Base-by-base conservation (phyloP, 1,139 yeast species). In the Fermentozyma sake region DNA sequence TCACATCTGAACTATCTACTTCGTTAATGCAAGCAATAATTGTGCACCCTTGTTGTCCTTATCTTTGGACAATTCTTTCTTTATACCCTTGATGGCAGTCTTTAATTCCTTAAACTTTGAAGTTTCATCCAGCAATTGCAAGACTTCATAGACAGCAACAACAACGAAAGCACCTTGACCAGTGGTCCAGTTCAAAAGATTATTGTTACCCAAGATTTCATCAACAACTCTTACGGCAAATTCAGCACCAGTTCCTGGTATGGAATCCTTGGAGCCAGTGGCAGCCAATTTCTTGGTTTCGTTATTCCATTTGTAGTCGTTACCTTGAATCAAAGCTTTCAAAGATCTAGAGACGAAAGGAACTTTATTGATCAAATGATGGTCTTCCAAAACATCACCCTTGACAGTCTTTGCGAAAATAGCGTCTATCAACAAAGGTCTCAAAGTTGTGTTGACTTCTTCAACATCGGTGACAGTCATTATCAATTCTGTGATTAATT, bases 111-210 rank as follows among this genome's bases (percentile, higher is more conserved):
- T 68, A 48, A 55, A 66, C 33, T 50, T 59, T 42, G 38, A 51
- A n/a, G 49, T 39, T 17, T 52, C 49, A 14, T 52, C 48, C 46
- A 45, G 52, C 23, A 51, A 38, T 32, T 55, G 47, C 47, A 66
- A 61, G n/a, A 69, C 69, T 54, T 82, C 93, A 42, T 57, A 72
- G 9, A 78, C 55, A 2, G 87, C 71, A 24, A 86, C 89, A 27
- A 89, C 67, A 11, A 85, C 86, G 50, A 91, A 89, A 3, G 95
- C 79, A 18, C 93, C 84, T 38, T 75, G 77, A 27, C 86, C 84
- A 26, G 73, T 58, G 25, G 81, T 72, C 97, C 97, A 89, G 32
- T 65, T 69, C 22, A 58, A 60, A 22, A 84, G 58, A 30, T 69
- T 63, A 14, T 45, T 40, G 27, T 62, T 61, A 14, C 53, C 58